phyloP scores from a whole-genome alignment of 2,329 filamentous ascomycete species.

The Aureobasidium subglaciale region DNA sequence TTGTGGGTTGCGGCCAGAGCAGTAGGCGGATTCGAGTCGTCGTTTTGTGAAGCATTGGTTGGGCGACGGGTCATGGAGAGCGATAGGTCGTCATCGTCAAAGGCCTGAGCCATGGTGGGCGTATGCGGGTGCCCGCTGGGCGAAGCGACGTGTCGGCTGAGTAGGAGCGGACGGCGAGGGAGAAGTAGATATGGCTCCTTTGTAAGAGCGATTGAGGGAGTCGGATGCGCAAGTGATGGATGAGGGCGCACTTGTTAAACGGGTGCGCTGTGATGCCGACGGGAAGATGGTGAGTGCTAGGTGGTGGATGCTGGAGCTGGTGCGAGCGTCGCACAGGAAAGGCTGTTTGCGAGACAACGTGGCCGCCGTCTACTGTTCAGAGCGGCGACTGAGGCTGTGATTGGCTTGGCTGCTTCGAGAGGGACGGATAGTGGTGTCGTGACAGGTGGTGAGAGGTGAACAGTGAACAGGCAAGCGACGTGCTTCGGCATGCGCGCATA shows the following conservation, averaged over 20 bases:
- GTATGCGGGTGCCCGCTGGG: neutral
- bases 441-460: neutral
- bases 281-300: no score
- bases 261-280: neutral
- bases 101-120: conserved; percentile 29
- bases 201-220: neutral
- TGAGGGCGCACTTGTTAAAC: neutral
- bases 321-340: neutral
- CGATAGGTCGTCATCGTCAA: conserved; percentile 36
- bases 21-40: conserved; percentile 16
- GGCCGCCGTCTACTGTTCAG: neutral
- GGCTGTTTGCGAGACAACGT: neutral
- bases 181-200: no score
- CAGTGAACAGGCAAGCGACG: neutral
- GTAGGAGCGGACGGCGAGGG: neutral
- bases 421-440: neutral
- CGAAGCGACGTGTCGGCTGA: neutral
- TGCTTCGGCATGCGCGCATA: neutral
- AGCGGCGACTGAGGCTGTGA: neutral
- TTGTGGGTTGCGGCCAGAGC: neutral
- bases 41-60: conserved; percentile 19
- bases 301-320: neutral
- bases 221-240: neutral
- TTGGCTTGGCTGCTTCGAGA: neutral
- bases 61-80: conserved; percentile 29